Base-by-base conservation (phyloP, 192 early-diverging fungal species). In the Coemansia sp. region DNA sequence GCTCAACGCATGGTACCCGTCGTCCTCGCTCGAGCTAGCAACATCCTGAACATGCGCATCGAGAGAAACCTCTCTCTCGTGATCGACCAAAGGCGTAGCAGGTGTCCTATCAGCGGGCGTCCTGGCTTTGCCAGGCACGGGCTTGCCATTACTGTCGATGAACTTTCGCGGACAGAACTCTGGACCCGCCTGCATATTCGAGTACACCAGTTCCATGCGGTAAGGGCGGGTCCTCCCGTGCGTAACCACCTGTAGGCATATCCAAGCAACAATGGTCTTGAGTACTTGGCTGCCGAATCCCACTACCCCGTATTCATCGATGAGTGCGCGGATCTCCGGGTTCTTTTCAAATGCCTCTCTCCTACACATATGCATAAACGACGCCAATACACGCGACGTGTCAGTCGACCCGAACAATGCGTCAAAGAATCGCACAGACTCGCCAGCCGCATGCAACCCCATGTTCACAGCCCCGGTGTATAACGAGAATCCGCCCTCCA, bases 391-490 rank as follows among this genome's bases (percentile, higher is more conserved):
- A 26, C 91, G 86, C 14, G 95, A 96, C 0, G 96, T 95, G 72
- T 99, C 96, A 8, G 94, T 98, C 2, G 91, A 89, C 23, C 97
- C 97, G 86, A 99, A 98, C 11, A 99, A 71, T 5, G 93, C 95
- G 81, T 98, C 97, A 42, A 98, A 86, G n/a, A 95, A 78, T 2
- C 91, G 89, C 14, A 96, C 95, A 28, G 88, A 91, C 77, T 96
- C 94, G 61, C 96, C 93, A 3, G 93, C 92, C 21, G 91, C 87
- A 37, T 84, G 77, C 59, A 91, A 70, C 23, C 89, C 79, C 55
- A 89, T 84, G 53, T 88, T 89, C 42, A 95, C 86, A 9, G 92
- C 91, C 21, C 85, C 86, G 42, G 93, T 90, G 28, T 90, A 90
- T 49, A 95, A 73, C 55, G 94, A 88, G 66, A 95, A 91, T 1